phyloP scores from a whole-genome alignment of 1,284 basidiomycete genomes.

The Inonotus obliquus region DNA sequence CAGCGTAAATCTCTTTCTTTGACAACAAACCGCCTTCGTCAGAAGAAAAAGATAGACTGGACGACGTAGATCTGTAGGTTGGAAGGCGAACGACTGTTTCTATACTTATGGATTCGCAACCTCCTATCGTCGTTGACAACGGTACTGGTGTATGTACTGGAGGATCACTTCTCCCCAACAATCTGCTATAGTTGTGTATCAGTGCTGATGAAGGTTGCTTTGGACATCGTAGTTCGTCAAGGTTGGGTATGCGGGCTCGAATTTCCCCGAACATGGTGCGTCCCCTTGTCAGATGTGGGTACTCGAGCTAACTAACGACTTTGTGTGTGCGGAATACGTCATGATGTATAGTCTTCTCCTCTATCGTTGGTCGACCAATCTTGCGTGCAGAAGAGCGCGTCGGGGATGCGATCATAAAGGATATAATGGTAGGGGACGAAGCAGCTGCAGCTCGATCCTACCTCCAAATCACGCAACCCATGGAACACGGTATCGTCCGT shows the following conservation, averaged over 20 bases:
- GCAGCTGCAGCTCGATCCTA: conserved; percentile 93
- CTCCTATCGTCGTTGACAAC: conserved; percentile 93
- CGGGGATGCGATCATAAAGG: conserved; percentile 80
- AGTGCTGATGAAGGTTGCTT: conserved; percentile 6
- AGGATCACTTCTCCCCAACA: background rate
- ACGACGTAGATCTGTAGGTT: too few species aligned
- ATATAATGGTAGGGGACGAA: conserved; percentile 98
- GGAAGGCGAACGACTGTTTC: background rate
- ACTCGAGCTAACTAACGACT: background rate
- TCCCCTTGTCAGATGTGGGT: background rate
- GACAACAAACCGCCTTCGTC: too few species aligned
- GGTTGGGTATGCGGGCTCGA: conserved; percentile 96
- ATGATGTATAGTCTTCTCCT: conserved; percentile 79
- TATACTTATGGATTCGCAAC: conserved; percentile 63
- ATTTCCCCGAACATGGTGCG: conserved; percentile 96
- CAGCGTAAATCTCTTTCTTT: too few species aligned
- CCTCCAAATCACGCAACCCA: conserved; percentile 94
- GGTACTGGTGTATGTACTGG: conserved; percentile 82
- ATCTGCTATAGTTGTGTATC: background rate
- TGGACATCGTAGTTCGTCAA: conserved; percentile 79
- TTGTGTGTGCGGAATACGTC: background rate
- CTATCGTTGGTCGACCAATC: conserved; percentile 94
- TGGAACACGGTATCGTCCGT: conserved; percentile 98
- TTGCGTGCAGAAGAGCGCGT: conserved; percentile 95
- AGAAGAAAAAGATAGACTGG: too few species aligned